Conservation (phyloP, 257 asterid species). For the Nicotiana attenuata region DNA sequence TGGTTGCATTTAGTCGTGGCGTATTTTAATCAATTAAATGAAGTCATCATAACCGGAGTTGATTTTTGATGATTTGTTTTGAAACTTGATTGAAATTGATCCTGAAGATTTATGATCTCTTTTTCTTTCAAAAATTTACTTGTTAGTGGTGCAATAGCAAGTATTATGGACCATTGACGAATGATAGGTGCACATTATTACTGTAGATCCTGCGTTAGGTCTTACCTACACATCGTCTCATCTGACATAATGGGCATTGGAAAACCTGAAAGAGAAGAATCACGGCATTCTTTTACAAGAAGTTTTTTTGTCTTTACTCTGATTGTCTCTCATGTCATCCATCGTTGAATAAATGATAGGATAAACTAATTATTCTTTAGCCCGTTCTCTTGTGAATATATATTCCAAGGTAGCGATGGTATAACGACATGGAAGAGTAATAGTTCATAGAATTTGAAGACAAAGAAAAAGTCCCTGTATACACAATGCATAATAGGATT, state of each 20-base stretch:
- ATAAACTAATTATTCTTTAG: neutral
- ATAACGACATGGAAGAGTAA: neutral
- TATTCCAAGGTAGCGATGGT: neutral
- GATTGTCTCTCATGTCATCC: neutral
- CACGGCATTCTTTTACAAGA: neutral
- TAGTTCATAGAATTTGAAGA: neutral
- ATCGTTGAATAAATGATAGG: neutral
- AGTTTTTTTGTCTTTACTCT: neutral
- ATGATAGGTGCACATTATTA: neutral
- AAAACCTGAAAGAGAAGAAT: neutral
- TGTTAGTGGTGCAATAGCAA: neutral
- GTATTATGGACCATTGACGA: neutral
- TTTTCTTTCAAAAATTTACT: neutral
- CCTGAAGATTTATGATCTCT: neutral
- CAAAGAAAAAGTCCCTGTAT: neutral
- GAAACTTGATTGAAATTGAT: neutral
- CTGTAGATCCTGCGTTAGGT: neutral
- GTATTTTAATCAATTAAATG: neutral
- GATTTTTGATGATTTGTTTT: neutral
- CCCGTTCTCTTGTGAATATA: neutral
- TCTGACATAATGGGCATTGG: neutral
- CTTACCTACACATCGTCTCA: neutral
- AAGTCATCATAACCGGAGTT: neutral
- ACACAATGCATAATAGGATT: neutral
- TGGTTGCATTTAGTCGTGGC: neutral